Conservation (phyloP, 306 rosid species). For the Cucurbita ficifolia region DNA sequence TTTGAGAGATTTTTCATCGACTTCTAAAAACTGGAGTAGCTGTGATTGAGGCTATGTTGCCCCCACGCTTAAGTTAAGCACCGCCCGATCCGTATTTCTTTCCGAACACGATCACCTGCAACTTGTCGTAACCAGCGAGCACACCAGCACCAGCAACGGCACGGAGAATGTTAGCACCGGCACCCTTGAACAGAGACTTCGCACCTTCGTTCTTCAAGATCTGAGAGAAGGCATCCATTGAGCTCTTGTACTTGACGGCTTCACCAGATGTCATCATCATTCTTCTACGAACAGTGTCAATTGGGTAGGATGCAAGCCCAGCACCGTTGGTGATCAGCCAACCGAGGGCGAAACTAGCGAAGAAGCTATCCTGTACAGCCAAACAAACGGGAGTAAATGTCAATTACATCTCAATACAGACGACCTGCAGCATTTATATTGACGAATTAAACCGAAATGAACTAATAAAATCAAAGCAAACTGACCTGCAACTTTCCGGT, state of each 20-base stretch:
- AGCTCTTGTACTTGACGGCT: constrained; percentile 82
- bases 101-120: constrained; percentile 60
- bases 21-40: neutral
- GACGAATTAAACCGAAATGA: too few relatives aligned
- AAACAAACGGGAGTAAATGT: neutral
- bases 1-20: neutral
- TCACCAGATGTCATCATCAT: constrained; percentile 99
- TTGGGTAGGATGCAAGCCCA: constrained; percentile 60
- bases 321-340: constrained; percentile 63
- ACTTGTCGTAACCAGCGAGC: constrained; percentile 80
- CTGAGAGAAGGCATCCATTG: constrained; percentile 56
- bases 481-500: constrained; percentile 47
- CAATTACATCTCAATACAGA: neutral
- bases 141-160: constrained; percentile 96
- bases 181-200: constrained; percentile 89
- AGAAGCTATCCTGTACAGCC: constrained; percentile 56
- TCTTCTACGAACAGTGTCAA: constrained; percentile 93
- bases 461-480: neutral
- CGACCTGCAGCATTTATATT: too few relatives aligned
- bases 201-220: constrained; percentile 79
- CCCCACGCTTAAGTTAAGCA: constrained; percentile 17
- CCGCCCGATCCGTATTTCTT: constrained; percentile 89
- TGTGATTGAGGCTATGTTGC: neutral
- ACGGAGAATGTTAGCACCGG: constrained; percentile 85
- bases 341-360: constrained; percentile 75